Evolutionary conservation across 176 grass and related monocot genomes (phyloP).

Genomic region (Oryza officinalis): DNA sequence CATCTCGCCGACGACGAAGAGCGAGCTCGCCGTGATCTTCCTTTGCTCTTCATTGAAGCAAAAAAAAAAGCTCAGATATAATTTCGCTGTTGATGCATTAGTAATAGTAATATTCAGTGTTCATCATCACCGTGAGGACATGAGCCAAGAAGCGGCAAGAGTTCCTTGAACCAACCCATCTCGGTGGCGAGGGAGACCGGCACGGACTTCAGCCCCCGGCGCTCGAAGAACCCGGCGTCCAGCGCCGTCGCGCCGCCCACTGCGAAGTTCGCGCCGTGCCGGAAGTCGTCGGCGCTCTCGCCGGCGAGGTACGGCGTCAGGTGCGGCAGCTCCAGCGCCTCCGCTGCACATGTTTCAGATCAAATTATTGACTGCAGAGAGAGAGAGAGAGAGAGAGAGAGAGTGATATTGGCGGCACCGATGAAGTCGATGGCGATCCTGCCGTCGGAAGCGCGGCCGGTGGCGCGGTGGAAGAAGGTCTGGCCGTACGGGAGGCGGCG

Average conservation of each 20-base stretch:
- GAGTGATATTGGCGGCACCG: neutral
- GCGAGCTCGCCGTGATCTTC: constrained; percentile 10
- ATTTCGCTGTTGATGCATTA: too few species aligned
- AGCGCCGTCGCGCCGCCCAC: constrained; percentile 60
- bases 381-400: too few species aligned
- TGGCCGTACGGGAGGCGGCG: constrained; percentile 23
- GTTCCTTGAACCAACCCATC: constrained; percentile 52
- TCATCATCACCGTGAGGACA: neutral
- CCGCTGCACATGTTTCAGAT: constrained; percentile 37
- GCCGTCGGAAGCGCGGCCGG: constrained; percentile 38
- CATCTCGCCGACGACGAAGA: constrained; percentile 60
- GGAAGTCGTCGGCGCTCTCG: constrained; percentile 43
- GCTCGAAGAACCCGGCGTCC: constrained; percentile 42
- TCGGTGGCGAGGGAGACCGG: constrained; percentile 50
- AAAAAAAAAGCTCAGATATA: too few species aligned
- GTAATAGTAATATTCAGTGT: too few species aligned
- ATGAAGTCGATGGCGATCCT: constrained; percentile 43
- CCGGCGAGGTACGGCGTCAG: constrained; percentile 64
- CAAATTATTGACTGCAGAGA: neutral
- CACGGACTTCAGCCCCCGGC: constrained; percentile 46
- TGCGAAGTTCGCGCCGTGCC: constrained; percentile 62
- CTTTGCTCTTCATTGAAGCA: neutral
- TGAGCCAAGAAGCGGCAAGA: constrained; percentile 39
- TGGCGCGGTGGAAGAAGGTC: constrained; percentile 34
- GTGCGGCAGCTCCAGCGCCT: constrained; percentile 40